Percentiles rank a stretch among this genome's conserved stretches.
Evolutionary conservation across 2,329 filamentous ascomycete species (phyloP).

Genomic region (Eurotiales sp.): DNA sequence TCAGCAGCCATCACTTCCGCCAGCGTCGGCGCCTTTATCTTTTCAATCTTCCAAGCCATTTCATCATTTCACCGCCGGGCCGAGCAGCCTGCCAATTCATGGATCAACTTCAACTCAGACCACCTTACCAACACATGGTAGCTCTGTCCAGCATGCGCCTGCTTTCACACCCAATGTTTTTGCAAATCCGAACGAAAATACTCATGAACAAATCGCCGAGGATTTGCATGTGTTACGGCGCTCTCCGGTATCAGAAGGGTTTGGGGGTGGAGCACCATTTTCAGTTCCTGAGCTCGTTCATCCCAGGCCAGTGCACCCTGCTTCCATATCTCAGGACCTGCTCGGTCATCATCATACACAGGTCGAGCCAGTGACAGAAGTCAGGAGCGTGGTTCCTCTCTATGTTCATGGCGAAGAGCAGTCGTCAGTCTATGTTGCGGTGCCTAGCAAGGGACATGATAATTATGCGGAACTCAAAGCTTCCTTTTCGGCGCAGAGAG

Average conservation of each 20-base stretch:
- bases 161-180: neutral
- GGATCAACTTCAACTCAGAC: neutral
- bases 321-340: slow-evolving; percentile 1
- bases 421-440: slow-evolving; percentile 30
- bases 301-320: slow-evolving; percentile 5
- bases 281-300: slow-evolving; percentile 12
- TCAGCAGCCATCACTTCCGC: slow-evolving; percentile 1
- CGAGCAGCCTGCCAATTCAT: neutral
- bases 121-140: neutral
- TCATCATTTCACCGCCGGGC: neutral
- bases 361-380: slow-evolving; percentile 15
- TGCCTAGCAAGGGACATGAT: slow-evolving; percentile 9
- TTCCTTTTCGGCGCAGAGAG: slow-evolving; percentile 16
- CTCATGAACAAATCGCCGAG: slow-evolving; percentile 2
- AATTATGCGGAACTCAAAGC: slow-evolving; percentile 22
- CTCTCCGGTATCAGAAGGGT: slow-evolving; percentile 13
- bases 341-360: neutral
- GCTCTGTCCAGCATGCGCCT: neutral
- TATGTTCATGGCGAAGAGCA: slow-evolving; percentile 46
- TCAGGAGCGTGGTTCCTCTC: slow-evolving; percentile 39
- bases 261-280: slow-evolving; percentile 3
- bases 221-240: slow-evolving; percentile 14
- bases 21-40: neutral
- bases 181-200: neutral
- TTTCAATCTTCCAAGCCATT: neutral